Evolutionary conservation across 2,329 filamentous ascomycete genomes (phyloP).

Genomic region (Setomelanomma holmii): DNA sequence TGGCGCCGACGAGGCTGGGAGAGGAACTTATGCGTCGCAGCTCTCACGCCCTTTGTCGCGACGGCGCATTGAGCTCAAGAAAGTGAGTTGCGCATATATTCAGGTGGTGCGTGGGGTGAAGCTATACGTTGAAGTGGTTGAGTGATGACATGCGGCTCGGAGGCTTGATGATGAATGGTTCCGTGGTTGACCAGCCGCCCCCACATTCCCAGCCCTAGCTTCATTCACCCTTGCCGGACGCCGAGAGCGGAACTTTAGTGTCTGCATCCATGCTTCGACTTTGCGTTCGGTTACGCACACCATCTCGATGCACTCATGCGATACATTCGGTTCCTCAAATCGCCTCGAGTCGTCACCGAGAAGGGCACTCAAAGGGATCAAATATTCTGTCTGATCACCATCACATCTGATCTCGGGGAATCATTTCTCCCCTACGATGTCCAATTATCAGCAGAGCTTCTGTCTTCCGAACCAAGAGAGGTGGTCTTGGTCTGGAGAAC

Average conservation of each 20-base stretch:
- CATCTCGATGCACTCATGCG: slow-evolving; percentile 44
- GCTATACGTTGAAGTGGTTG: slow-evolving; percentile 13
- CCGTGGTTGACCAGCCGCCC: slow-evolving; percentile 13
- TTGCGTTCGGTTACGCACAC: background rate
- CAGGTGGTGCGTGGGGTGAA: background rate
- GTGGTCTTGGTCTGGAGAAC: slow-evolving; percentile 52
- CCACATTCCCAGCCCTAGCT: slow-evolving; percentile 13
- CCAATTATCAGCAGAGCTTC: slow-evolving; percentile 52
- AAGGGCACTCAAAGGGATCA: slow-evolving; percentile 29
- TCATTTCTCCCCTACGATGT: slow-evolving; percentile 63
- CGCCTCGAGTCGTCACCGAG: slow-evolving; percentile 58
- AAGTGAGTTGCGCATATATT: slow-evolving; percentile 7
- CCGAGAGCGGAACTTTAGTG: slow-evolving; percentile 3
- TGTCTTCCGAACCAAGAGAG: slow-evolving; percentile 30
- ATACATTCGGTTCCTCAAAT: slow-evolving; percentile 73
- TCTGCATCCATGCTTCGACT: no score
- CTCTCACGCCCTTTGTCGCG: slow-evolving; percentile 24
- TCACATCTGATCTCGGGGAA: slow-evolving; percentile 74
- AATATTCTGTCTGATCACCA: slow-evolving; percentile 59
- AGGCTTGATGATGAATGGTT: slow-evolving; percentile 2
- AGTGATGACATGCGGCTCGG: slow-evolving; percentile 12
- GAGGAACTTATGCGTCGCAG: slow-evolving; percentile 15
- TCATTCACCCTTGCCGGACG: slow-evolving; percentile 4
- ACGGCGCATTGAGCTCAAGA: slow-evolving; percentile 34
- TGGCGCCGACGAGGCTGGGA: slow-evolving; percentile 13